phyloP scores from a whole-genome alignment of 495 filamentous ascomycete genomes.

The Opeltia flavorubescens region DNA sequence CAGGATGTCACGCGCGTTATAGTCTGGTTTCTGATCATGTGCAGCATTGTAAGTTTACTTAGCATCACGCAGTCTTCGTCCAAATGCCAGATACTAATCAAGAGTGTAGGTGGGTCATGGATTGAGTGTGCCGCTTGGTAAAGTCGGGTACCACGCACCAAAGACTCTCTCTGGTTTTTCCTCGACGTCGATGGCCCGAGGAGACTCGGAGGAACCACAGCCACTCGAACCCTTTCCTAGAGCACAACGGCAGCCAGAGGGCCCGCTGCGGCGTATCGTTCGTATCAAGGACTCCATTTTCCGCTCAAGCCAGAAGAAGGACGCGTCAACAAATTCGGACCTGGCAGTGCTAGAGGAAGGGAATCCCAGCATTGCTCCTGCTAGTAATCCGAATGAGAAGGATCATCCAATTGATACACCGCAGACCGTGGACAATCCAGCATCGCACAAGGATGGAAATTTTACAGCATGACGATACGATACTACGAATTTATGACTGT shows the following conservation, averaged over 20 bases:
- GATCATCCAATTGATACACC: no score
- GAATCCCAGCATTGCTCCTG: no score
- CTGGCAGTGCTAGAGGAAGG: no score
- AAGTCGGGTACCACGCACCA: slow-evolving; percentile 67
- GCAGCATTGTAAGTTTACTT: slow-evolving; percentile 59
- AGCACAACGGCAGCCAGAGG: background rate
- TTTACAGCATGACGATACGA: no score
- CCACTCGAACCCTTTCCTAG: background rate
- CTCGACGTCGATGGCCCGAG: background rate
- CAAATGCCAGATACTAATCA: slow-evolving; percentile 12
- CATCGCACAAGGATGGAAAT: no score
- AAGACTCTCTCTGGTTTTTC: slow-evolving; percentile 58
- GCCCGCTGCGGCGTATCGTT: background rate
- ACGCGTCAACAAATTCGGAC: no score
- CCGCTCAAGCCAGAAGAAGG: no score
- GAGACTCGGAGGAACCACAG: background rate
- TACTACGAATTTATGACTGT: no score
- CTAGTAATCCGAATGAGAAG: no score
- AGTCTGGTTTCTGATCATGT: slow-evolving; percentile 76
- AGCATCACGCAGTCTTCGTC: background rate
- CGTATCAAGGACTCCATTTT: no score
- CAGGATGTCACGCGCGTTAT: slow-evolving; percentile 53
- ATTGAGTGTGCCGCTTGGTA: slow-evolving; percentile 70
- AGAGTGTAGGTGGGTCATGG: slow-evolving; percentile 62
- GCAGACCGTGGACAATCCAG: no score